Evolutionary conservation across 768 basidiomycete genomes (phyloP).

Genomic region (Glaciozyma antarctica): DNA sequence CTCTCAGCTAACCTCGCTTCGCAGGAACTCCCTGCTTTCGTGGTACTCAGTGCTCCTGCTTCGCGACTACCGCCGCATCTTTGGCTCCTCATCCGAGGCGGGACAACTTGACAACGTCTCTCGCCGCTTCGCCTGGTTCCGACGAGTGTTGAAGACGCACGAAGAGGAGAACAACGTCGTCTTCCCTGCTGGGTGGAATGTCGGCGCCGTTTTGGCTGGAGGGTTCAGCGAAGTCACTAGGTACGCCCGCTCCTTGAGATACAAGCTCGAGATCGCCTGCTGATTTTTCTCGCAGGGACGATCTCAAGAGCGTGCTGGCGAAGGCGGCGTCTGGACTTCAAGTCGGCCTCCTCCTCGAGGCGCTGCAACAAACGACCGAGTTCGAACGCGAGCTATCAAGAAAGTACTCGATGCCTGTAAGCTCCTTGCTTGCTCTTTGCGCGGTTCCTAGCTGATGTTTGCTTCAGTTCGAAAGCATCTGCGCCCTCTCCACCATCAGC

Average conservation of each 20-base stretch:
- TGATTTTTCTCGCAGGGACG: conserved; percentile 51
- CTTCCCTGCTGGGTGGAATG: conserved; percentile 78
- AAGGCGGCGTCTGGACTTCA: conserved; percentile 65
- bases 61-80: conserved; percentile 92
- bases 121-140: conserved; percentile 90
- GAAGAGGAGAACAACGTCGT: conserved; percentile 75
- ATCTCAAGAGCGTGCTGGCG: conserved; percentile 67
- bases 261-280: neutral
- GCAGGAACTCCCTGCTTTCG: conserved; percentile 60
- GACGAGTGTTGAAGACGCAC: conserved; percentile 68
- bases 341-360: conserved; percentile 71
- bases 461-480: conserved; percentile 35
- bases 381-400: conserved; percentile 73
- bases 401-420: conserved; percentile 63
- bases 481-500: conserved; percentile 24
- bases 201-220: conserved; percentile 67
- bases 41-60: conserved; percentile 82
- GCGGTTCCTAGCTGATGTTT: neutral
- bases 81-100: conserved; percentile 81
- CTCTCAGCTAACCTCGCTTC: neutral
- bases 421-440: conserved; percentile 7
- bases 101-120: conserved; percentile 92
- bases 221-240: conserved; percentile 69
- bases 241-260: conserved; percentile 43
- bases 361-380: conserved; percentile 73